Evolutionary conservation across 208 protist genomes (phyloP).

Genomic region (Trypanosoma conorhini): DNA sequence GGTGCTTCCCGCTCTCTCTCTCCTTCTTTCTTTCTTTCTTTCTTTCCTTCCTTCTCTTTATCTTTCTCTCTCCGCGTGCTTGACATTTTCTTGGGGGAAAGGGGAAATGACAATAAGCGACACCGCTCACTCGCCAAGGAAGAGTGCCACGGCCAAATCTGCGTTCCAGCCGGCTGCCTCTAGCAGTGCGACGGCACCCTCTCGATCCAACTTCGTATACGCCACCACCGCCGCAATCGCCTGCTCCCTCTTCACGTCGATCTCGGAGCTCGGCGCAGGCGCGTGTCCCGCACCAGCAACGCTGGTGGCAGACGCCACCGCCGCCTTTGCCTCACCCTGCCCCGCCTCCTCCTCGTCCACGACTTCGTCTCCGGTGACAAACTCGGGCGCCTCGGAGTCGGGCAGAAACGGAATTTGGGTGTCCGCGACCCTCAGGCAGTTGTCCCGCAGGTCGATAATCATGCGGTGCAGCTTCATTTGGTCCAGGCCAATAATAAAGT

Average conservation of each 20-base stretch:
- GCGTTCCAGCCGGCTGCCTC: slow-evolving; percentile 52
- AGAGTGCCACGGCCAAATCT: slow-evolving; percentile 37
- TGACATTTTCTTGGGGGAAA: neutral
- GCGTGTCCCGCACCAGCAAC: neutral
- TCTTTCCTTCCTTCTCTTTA: neutral
- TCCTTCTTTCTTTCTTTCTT: neutral
- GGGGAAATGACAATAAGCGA: neutral
- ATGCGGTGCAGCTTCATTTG: slow-evolving; percentile 90
- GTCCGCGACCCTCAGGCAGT: slow-evolving; percentile 52
- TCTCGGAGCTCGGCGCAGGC: neutral
- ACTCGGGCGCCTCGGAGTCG: slow-evolving; percentile 49
- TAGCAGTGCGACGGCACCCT: slow-evolving; percentile 38
- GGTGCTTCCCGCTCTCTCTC: neutral
- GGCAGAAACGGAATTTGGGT: slow-evolving; percentile 54
- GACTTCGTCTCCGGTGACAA: neutral
- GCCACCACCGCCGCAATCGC: slow-evolving; percentile 33
- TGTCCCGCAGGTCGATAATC: slow-evolving; percentile 63
- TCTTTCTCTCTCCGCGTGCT: neutral
- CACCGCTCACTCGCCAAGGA: slow-evolving; percentile 21
- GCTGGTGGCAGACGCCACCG: neutral
- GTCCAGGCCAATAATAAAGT: slow-evolving; percentile 96
- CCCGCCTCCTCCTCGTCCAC: neutral
- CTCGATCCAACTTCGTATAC: slow-evolving; percentile 35
- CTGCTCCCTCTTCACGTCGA: neutral
- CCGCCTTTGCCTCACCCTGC: neutral